Evolutionary conservation across 345 rosid genomes (phyloP), one percentile per base, ranked within the genome.

Genomic region (Populus ilicifolia): DNA sequence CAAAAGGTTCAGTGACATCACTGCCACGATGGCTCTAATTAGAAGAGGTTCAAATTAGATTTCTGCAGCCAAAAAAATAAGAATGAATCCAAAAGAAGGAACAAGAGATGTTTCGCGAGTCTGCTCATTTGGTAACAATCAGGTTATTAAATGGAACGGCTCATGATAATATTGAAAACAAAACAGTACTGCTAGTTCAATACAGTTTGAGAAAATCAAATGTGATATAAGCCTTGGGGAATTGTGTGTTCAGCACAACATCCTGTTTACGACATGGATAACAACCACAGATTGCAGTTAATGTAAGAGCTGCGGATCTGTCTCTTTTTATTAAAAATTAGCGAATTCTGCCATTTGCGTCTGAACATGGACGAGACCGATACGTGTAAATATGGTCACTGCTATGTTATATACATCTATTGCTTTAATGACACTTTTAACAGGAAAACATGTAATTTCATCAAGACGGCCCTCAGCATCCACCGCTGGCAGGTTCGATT

Each of bases 401-500:
- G 72, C 76, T 48, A 71, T 20, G 70, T 65, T 80, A 82, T 84
- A 80, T 88, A 82, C 88, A 88, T 59, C 64, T 54, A 54, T 54
- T 54, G 61, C 61, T 54, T 54, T 21, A 54, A 54, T 21, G 25
- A 54, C 61, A 54, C 9, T 73, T 68, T 72, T 54, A 79, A 71
- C 74, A 66, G n/a, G 71, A 10, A 73, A 66, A 46, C 68, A 72
- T 8, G 44, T 21, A 71, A 39, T 68, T 27, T 74, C 33, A 46
- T 38, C 17, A 29, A 36, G 52, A 13, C 27, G 56, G 69, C 41
- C 62, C 79, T 90, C 85, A 93, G 87, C 99, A 92, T 30, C 97
- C 97, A 35, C 94, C 94, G 66, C 93, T 91, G 6, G 92, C 96
- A 1, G 99, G 97, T 86, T 96, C 98, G 23, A 96, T 88, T 1